These are phyloP conservation scores for Grosmannia clavigera DNA, from an alignment of 2,329 filamentous ascomycete genomes.

Conservation along the genomic window DNA sequence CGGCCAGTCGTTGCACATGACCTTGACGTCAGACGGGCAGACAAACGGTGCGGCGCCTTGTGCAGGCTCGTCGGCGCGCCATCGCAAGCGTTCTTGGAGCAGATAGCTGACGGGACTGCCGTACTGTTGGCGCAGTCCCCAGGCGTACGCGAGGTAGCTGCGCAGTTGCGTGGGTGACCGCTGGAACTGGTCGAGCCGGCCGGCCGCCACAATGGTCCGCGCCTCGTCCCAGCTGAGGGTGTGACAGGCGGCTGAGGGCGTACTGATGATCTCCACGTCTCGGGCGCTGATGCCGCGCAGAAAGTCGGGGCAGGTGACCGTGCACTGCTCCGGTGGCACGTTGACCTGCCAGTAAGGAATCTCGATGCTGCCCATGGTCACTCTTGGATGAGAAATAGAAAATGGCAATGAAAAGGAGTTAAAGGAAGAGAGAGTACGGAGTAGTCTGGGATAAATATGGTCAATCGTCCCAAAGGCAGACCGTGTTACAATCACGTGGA, in stretches of 20 bases:
- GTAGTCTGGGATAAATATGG: neutral
- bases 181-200: constrained; percentile 65
- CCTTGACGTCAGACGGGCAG: constrained; percentile 48
- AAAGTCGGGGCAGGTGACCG: constrained; percentile 57
- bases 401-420: neutral
- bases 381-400: neutral
- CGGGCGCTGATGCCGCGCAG: constrained; percentile 52
- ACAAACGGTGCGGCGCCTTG: constrained; percentile 28
- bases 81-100: constrained; percentile 54
- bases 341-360: constrained; percentile 77
- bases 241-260: constrained; percentile 53
- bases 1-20: constrained; percentile 87
- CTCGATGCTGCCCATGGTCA: neutral
- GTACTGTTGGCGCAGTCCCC: constrained; percentile 49
- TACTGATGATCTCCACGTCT: constrained; percentile 57
- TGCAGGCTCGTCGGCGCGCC: constrained; percentile 37
- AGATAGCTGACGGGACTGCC: constrained; percentile 73
- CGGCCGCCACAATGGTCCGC: constrained; percentile 44
- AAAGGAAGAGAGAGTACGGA: no score
- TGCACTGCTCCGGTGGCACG: constrained; percentile 49
- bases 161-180: constrained; percentile 65
- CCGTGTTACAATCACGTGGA: neutral
- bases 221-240: constrained; percentile 60
- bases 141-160: constrained; percentile 61
- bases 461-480: neutral